Percentiles rank a stretch among this genome's conserved stretches.
These are phyloP conservation scores for Lyophyllum semitale DNA, from an alignment of 768 basidiomycete genomes.

Conservation along the genomic window DNA sequence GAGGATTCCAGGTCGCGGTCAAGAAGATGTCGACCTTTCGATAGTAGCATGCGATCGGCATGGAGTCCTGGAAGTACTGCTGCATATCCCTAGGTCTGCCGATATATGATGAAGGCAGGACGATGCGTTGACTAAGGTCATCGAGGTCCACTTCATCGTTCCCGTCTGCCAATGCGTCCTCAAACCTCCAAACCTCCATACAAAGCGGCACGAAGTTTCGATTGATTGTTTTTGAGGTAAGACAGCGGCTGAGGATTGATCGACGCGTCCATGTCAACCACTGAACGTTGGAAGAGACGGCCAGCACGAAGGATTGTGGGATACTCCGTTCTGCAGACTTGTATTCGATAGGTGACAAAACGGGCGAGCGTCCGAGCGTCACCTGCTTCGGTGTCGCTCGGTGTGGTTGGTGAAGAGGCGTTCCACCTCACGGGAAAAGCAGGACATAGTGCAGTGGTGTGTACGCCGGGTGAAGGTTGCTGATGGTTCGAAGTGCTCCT, in stretches of 20 bases:
- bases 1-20: constrained; percentile 46
- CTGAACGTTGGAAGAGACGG: constrained; percentile 39
- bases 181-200: constrained; percentile 29
- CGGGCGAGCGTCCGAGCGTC: constrained; percentile 24
- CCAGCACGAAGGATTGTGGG: constrained; percentile 31
- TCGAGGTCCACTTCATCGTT: constrained; percentile 21
- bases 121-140: constrained; percentile 26
- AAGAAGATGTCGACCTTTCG: constrained; percentile 43
- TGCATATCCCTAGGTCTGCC: constrained; percentile 39
- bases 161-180: constrained; percentile 24
- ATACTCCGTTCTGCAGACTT: constrained; percentile 21
- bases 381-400: constrained; percentile 5
- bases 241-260: constrained; percentile 33
- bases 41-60: constrained; percentile 37
- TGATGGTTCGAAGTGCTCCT: constrained; percentile 29
- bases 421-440: constrained; percentile 38
- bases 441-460: constrained; percentile 43
- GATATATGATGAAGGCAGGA: constrained; percentile 39
- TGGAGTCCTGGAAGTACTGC: constrained; percentile 38
- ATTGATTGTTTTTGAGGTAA: constrained; percentile 32
- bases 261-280: constrained; percentile 39
- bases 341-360: constrained; percentile 31
- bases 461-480: constrained; percentile 36
- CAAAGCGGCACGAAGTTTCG: constrained; percentile 27
- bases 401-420: constrained; percentile 14